Evolutionary conservation across 108 stramenopile species (phyloP).

Genomic region (Hondaea fermentalgiana): DNA sequence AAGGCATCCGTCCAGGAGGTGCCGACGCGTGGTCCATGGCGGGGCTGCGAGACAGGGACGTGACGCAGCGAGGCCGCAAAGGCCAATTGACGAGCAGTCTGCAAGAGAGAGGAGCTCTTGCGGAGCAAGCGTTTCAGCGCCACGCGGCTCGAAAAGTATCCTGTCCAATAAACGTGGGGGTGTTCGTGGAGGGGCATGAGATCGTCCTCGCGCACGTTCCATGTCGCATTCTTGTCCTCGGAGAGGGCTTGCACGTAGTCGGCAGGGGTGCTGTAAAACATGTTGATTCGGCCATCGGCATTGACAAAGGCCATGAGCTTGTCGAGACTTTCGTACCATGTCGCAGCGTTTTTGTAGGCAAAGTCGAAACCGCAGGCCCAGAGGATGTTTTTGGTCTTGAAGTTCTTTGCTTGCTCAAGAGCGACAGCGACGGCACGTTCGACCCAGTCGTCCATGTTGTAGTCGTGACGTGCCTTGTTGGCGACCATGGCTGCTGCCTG

Average conservation of each 20-base stretch:
- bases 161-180: conserved; percentile 83
- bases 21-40: neutral
- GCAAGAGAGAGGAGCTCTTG: conserved; percentile 59
- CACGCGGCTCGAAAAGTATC: conserved; percentile 78
- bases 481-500: conserved; percentile 43
- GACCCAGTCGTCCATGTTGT: conserved; percentile 17
- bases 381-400: neutral
- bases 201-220: conserved; percentile 65
- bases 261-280: conserved; percentile 75
- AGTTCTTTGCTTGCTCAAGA: neutral
- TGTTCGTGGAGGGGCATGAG: conserved; percentile 88
- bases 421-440: conserved; percentile 9
- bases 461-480: conserved; percentile 21
- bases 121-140: conserved; percentile 73
- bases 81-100: conserved; percentile 65
- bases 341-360: conserved; percentile 35
- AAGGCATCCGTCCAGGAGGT: conserved; percentile 27
- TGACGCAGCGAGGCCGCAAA: neutral
- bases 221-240: neutral
- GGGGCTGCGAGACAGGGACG: neutral
- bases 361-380: conserved; percentile 33
- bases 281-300: conserved; percentile 54
- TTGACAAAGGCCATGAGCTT: conserved; percentile 43
- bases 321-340: conserved; percentile 45
- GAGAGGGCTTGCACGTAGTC: conserved; percentile 69